Evolutionary conservation across 495 filamentous ascomycete genomes (phyloP), one percentile per base, ranked within the genome.

Genomic region (Hypoxylon crocopeplum): DNA sequence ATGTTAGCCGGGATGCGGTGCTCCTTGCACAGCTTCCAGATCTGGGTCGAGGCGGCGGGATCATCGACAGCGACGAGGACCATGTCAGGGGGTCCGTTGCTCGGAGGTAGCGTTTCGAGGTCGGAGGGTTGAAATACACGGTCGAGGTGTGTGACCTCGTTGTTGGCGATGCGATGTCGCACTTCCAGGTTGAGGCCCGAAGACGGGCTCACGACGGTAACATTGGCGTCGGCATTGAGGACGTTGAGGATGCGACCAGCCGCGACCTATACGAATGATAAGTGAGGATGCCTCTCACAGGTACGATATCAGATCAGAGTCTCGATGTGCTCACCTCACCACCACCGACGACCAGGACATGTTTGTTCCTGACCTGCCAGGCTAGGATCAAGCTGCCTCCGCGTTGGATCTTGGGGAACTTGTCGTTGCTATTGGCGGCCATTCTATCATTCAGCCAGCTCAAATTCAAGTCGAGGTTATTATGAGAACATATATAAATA

Each of bases 61-160:
- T 97, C 92, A 70, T 98, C 94, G 65, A 98, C 84, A 30, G 94
- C 94, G 4, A 90, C 90, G 21, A 98, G 82, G 5, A 98, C 92
- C 88, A 98, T 93, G 58, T 74, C 73, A 36, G 70, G 68, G 17
- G 65, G 46, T 20, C 53, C 41, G 12, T 69, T 59, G 5, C 48
- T 39, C 4, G 61, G 55, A 17, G 65, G 61, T 7, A 70, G 54
- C 20, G 76, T 70, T 59, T 96, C 88, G 46, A 98, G 86, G 67
- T 97, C 92, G 3, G 80, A 75, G 0, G 93, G 84, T 59, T 88
- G 80, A 75, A 97, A 98, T 50, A 83, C 85, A 41, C 91, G 89
- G 74, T 93, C 86, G 64, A 92, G 65, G 72, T 94, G 88, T 2
- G 80, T 77, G 17, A 97, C 84, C 68, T 94, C 87, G 13, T 83